Percentiles rank a stretch among this genome's conserved stretches.
phyloP scores from a whole-genome alignment of 345 rosid species.

The Erysimum cheiranthoides region DNA sequence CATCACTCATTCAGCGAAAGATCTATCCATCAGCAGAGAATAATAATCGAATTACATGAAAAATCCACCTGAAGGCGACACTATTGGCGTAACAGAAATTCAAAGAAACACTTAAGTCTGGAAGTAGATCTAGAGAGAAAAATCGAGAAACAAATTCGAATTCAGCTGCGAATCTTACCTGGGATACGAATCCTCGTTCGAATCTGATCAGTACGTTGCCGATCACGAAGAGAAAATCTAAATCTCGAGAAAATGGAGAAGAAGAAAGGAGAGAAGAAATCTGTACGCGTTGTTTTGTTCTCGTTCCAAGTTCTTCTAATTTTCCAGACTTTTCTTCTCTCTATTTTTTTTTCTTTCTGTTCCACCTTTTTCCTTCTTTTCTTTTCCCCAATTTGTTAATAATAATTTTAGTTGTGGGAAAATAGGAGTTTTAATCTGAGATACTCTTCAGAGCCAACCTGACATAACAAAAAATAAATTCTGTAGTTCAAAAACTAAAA shows the following conservation, averaged over 20 bases:
- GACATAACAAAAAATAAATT: not conserved
- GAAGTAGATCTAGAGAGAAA: slow-evolving; percentile 43
- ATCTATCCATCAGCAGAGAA: slow-evolving; percentile 33
- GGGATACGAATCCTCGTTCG: slow-evolving; percentile 9
- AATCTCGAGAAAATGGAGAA: slow-evolving; percentile 32
- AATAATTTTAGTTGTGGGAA: not conserved
- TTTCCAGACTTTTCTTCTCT: slow-evolving; percentile 44
- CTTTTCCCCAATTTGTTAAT: slow-evolving; percentile 12
- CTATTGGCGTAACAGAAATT: not conserved
- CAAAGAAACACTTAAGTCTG: slow-evolving; percentile 33
- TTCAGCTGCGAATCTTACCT: slow-evolving; percentile 41
- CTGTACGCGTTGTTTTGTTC: slow-evolving; percentile 31
- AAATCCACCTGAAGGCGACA: slow-evolving; percentile 18
- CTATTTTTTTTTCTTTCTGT: not conserved
- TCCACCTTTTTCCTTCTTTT: slow-evolving; percentile 20
- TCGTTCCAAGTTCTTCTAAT: slow-evolving; percentile 30
- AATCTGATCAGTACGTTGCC: slow-evolving; percentile 35
- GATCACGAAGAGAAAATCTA: slow-evolving; percentile 34
- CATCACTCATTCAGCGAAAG: slow-evolving; percentile 28
- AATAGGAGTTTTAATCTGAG: too few species aligned
- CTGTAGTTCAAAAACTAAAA: too few species aligned
- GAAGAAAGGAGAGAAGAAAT: not conserved
- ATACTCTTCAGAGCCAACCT: too few species aligned
- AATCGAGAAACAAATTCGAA: slow-evolving; percentile 13
- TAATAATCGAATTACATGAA: slow-evolving; percentile 26